Evolutionary conservation across 352 stramenopile species (phyloP).

Genomic region (Globisporangium spiculum): DNA sequence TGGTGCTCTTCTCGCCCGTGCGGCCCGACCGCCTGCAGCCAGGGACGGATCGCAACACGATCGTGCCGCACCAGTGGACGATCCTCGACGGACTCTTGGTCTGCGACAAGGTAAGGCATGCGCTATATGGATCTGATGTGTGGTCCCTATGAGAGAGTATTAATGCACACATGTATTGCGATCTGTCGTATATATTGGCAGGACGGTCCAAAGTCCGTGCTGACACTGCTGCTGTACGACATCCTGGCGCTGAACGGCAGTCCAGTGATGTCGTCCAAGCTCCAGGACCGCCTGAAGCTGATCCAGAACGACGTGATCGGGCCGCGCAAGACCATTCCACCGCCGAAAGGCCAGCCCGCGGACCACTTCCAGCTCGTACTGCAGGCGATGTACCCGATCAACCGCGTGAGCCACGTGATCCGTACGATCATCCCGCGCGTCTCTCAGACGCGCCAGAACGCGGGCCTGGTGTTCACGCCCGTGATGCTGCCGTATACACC

Average conservation of each 20-base stretch:
- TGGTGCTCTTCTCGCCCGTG: conserved; percentile 73
- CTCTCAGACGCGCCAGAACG: conserved; percentile 73
- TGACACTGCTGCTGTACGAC: conserved; percentile 83
- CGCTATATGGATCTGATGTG: neutral
- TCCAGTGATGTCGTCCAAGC: conserved; percentile 80
- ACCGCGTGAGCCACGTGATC: conserved; percentile 73
- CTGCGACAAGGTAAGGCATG: conserved; percentile 49
- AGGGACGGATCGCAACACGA: conserved; percentile 62
- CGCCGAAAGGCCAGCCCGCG: conserved; percentile 72
- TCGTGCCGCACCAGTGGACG: conserved; percentile 86
- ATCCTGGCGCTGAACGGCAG: conserved; percentile 83
- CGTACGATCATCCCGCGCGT: conserved; percentile 71
- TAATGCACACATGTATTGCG: neutral
- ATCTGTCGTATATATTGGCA: neutral
- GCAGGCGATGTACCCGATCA: conserved; percentile 83
- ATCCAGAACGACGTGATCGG: conserved; percentile 89
- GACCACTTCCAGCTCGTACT: conserved; percentile 82
- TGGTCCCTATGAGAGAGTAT: neutral
- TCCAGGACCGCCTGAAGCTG: conserved; percentile 85
- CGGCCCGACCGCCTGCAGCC: conserved; percentile 73
- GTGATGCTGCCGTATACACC: conserved; percentile 78
- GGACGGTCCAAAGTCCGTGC: conserved; percentile 60
- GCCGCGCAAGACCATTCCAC: conserved; percentile 67
- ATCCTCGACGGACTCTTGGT: conserved; percentile 83
- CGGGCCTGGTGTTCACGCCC: conserved; percentile 74